Base-by-base conservation (phyloP, 2,329 filamentous ascomycete species). In the Exserohilum rostratum region DNA sequence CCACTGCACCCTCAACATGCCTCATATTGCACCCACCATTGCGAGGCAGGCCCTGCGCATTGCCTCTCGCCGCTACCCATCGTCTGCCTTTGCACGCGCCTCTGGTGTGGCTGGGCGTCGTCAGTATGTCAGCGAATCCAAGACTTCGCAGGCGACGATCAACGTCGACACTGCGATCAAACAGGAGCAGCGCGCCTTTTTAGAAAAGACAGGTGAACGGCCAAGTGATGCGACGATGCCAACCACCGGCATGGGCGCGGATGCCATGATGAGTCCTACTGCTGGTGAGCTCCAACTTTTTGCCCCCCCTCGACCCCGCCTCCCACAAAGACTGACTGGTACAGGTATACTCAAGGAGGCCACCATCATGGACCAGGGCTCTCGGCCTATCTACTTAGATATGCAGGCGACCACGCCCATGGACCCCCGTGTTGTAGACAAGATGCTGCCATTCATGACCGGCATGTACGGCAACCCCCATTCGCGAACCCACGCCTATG, bases 321-420 rank as follows among this genome's bases (percentile, higher is more conserved):
- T 30, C 17, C 27, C 18, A 39, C 40, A 35, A 52, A 48, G n/a
- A 53, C 55, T 73, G 48, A 74, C 56, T 17, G 5, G 3, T 17
- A 2, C 55, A 84, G 90, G 90, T 62, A 88, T 97, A 40, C 81
- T 99, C 58, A 96, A 95, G 80, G 89, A 96, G 75, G 93, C 93
- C 7, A 92, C 91, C 11, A 82, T 96, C 61, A 90, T 98, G 88
- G 93, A 96, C 65, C 88, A 96, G 76, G 95, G 95, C 54, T 88
- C 90, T 58, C 84, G 95, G 55, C 95, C 95, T 34, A 98, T 99
- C 72, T 99, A 99, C 70, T 88, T 99, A 49, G 95, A 99, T 73
- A 96, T 96, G 89, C 95, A 99, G 79, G 91, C 95, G 31, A 99
- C 95, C 1, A 99, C 95, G 0, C 95, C 95, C 15, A 87, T 95